These are phyloP conservation scores for Mucuna pruriens DNA, from an alignment of 306 rosid species.

Conservation along the genomic window DNA sequence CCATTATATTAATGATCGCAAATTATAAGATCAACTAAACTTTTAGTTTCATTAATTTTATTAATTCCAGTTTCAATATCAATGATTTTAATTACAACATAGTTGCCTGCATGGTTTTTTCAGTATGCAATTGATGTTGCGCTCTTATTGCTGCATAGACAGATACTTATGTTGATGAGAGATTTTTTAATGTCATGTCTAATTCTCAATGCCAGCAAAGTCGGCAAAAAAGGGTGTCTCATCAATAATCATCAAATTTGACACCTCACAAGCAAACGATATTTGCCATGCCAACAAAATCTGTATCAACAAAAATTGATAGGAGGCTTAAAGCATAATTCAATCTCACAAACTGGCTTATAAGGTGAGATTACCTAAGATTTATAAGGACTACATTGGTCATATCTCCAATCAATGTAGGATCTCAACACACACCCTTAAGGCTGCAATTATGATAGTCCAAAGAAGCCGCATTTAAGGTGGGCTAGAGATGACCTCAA, in stretches of 20 bases:
- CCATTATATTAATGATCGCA: not conserved
- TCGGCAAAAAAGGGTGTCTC: not conserved
- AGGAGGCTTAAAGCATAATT: slow-evolving; percentile 16
- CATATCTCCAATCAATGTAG: too few species aligned
- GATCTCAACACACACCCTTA: too few species aligned
- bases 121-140: not conserved
- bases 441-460: too few species aligned
- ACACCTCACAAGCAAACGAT: not conserved
- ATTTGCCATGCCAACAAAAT: slow-evolving; percentile 15
- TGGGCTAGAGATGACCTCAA: too few species aligned
- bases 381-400: too few species aligned
- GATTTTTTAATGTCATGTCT: not conserved
- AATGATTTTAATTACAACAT: not conserved
- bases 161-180: not conserved
- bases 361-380: too few species aligned
- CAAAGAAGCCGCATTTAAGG: too few species aligned
- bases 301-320: slow-evolving; percentile 1
- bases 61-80: not conserved
- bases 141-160: too few species aligned
- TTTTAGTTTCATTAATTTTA: not conserved
- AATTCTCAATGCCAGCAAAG: not conserved
- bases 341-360: too few species aligned
- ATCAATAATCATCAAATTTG: not conserved
- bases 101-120: not conserved
- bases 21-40: not conserved